Percentiles rank a stretch among this genome's conserved stretches.
Conservation (phyloP, 306 rosid species). For the Glycine tomentella region DNA sequence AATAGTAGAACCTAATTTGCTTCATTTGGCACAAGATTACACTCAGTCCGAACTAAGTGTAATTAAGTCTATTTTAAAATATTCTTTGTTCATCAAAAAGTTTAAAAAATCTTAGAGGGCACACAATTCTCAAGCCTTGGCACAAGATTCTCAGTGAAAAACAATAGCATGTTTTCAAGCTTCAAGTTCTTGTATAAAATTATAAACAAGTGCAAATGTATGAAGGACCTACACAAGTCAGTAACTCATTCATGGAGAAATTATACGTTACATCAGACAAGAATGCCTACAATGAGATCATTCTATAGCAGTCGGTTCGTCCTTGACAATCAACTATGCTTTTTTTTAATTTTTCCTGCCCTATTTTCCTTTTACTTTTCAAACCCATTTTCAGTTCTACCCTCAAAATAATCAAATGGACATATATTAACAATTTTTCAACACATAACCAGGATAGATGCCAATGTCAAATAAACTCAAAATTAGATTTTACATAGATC, state of each 20-base stretch:
- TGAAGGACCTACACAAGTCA: conserved; percentile 25
- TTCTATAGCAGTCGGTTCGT: background rate
- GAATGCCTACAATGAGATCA: conserved; percentile 32
- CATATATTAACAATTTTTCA: conserved; percentile 15
- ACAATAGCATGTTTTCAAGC: conserved; percentile 12
- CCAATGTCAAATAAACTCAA: conserved; percentile 19
- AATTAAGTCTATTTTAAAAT: background rate
- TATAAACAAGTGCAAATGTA: conserved; percentile 18
- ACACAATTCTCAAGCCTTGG: background rate
- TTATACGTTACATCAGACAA: conserved; percentile 1
- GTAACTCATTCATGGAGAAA: conserved; percentile 20
- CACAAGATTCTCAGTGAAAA: background rate
- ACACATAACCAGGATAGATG: conserved; percentile 34
- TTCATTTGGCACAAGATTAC: background rate
- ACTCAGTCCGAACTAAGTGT: background rate
- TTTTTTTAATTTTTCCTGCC: background rate
- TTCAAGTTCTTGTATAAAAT: conserved; percentile 30
- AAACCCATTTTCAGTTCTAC: conserved; percentile 21
- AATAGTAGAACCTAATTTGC: too few relatives aligned
- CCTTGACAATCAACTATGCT: background rate
- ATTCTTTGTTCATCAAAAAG: background rate
- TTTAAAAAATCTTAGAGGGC: background rate
- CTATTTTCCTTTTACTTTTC: conserved; percentile 14
- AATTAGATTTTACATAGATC: conserved; percentile 44
- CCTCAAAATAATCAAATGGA: conserved; percentile 9